Conservation (phyloP, 2,329 filamentous ascomycete species). For the Didymella exigua region DNA sequence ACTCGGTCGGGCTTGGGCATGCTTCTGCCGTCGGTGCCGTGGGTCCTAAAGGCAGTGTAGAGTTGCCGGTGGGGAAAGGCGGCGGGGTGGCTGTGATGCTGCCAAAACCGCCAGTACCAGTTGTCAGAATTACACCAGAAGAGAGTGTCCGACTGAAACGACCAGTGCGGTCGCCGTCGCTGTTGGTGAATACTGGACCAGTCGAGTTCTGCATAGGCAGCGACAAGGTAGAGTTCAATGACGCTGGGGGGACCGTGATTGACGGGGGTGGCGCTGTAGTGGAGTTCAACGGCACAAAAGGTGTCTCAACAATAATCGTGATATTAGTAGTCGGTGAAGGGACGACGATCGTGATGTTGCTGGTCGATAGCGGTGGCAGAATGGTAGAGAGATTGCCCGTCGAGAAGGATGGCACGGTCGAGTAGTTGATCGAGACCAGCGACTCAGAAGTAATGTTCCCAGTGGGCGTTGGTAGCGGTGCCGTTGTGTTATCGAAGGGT, state of each 20-base stretch:
- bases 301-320: slow-evolving; percentile 17
- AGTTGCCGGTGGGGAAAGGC: slow-evolving; percentile 20
- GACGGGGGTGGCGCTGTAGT: slow-evolving; percentile 10
- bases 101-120: not conserved
- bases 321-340: slow-evolving; percentile 4
- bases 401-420: slow-evolving; percentile 5
- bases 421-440: slow-evolving; percentile 4
- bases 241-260: not conserved
- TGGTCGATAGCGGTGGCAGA: not conserved
- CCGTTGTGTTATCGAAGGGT: slow-evolving; percentile 8
- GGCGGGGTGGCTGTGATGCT: not conserved
- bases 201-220: not conserved
- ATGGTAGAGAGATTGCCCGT: slow-evolving; percentile 6
- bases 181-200: not conserved
- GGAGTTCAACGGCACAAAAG: slow-evolving; percentile 19
- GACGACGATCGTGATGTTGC: slow-evolving; percentile 16
- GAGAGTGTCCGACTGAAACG: not conserved
- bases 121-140: not conserved
- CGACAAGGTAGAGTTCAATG: not conserved
- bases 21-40: slow-evolving; percentile 14
- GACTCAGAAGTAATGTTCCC: slow-evolving; percentile 2
- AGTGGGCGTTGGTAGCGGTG: slow-evolving; percentile 5
- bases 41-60: slow-evolving; percentile 18
- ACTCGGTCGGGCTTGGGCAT: slow-evolving; percentile 24
- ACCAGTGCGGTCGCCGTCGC: not conserved